These are phyloP conservation scores for Fusarium ambrosium DNA, from an alignment of 2,329 filamentous ascomycete genomes.

Conservation along the genomic window DNA sequence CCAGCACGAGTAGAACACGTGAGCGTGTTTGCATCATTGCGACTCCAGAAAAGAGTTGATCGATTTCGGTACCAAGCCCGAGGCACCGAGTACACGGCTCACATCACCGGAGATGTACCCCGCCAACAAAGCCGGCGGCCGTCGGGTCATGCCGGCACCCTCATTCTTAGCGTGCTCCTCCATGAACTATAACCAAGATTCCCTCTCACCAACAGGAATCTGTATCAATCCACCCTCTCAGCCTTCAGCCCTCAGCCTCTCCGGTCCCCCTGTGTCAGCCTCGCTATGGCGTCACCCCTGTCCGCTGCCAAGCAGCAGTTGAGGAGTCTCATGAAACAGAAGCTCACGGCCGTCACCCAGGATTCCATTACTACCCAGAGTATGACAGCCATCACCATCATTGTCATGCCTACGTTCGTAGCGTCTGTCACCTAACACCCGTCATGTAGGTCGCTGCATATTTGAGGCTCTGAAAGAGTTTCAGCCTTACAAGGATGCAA, in stretches of 20 bases:
- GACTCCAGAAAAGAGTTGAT: not conserved
- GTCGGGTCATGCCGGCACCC: slow-evolving; percentile 22
- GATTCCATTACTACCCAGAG: slow-evolving; percentile 78
- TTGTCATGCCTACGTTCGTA: slow-evolving; percentile 16
- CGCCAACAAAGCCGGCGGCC: slow-evolving; percentile 5
- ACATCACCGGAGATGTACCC: slow-evolving; percentile 25
- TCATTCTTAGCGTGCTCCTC: slow-evolving; percentile 24
- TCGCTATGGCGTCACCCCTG: slow-evolving; percentile 66
- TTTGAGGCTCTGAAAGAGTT: slow-evolving; percentile 75
- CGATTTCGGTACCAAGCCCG: not conserved
- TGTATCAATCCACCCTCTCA: slow-evolving; percentile 20
- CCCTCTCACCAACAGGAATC: slow-evolving; percentile 23
- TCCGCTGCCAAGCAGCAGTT: slow-evolving; percentile 82
- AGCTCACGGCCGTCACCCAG: slow-evolving; percentile 71
- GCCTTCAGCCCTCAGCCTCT: slow-evolving; percentile 2
- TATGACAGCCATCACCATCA: slow-evolving; percentile 57
- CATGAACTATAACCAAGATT: slow-evolving; percentile 18
- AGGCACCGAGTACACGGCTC: slow-evolving; percentile 16
- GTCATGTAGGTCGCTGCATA: slow-evolving; percentile 70
- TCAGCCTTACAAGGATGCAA: slow-evolving; percentile 81
- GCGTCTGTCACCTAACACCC: slow-evolving; percentile 35
- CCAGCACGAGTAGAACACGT: not conserved
- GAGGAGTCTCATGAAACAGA: slow-evolving; percentile 76
- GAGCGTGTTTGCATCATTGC: not conserved
- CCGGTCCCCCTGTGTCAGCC: slow-evolving; percentile 22